These are phyloP conservation scores for Didymella segeticola DNA, from an alignment of 2,329 filamentous ascomycete species.

Conservation along the genomic window DNA sequence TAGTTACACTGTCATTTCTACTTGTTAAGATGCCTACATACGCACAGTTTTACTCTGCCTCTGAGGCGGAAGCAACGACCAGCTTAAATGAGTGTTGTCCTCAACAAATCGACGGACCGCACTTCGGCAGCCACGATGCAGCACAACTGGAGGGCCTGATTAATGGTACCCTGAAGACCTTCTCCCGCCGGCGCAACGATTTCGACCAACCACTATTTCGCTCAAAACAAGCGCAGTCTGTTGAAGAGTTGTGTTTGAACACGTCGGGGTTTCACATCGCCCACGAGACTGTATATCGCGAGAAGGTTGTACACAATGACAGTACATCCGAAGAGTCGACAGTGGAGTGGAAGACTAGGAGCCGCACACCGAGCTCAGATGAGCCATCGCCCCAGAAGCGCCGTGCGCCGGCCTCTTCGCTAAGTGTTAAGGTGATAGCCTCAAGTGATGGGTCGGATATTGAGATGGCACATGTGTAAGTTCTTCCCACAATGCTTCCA, in stretches of 20 bases:
- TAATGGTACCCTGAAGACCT: neutral
- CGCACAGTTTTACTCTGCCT: constrained; percentile 6
- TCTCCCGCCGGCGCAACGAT: constrained; percentile 1
- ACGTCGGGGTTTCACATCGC: neutral
- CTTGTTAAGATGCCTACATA: constrained; percentile 2
- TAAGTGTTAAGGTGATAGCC: neutral
- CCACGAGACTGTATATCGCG: neutral
- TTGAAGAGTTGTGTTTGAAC: neutral
- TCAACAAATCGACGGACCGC: neutral
- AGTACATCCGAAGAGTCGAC: constrained; percentile 1
- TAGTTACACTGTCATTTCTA: neutral
- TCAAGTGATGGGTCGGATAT: neutral
- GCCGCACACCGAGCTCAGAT: constrained; percentile 14
- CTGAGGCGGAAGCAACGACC: constrained; percentile 4
- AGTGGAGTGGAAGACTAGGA: constrained; percentile 5
- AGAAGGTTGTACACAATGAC: neutral
- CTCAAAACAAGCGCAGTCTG: neutral
- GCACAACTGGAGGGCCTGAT: neutral
- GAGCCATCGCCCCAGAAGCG: neutral
- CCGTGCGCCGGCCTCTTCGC: neutral
- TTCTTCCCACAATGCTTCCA: neutral
- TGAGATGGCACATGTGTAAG: neutral
- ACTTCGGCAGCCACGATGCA: constrained; percentile 1
- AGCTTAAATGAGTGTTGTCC: neutral
- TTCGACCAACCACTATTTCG: neutral